Base-by-base conservation (phyloP, 1,139 yeast species). In the Yamadazyma taylorii region DNA sequence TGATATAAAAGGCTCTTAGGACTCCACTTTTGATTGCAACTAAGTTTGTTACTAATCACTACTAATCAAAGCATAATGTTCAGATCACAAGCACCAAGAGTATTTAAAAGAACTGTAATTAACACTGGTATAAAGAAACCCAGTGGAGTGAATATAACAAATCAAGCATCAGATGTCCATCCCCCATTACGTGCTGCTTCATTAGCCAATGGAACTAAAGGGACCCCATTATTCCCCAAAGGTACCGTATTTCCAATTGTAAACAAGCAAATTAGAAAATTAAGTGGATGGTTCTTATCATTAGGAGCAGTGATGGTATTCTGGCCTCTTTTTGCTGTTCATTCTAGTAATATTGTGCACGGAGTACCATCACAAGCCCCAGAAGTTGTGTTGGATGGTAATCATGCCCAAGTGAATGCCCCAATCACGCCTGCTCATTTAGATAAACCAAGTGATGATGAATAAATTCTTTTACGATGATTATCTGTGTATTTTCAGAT, bases 361-460 rank as follows among this genome's bases (percentile, higher is more conserved):
- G 37, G 43, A 3, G 56, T 50, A 24, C 54, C 55, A 3, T 41
- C 48, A 3, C 50, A 52, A 17, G 48, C 47, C 3, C 55, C 53
- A 13, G 47, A 42, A 37, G 39, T 50, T 7, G 35, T 37, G 10
- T 22, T 42, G 13, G 46, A 39, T 6, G 45, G 42, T 17, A 42
- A 41, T 3, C 24, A 34, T 14, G 46, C 54, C 6, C 39, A 33
- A n/a, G 59, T 53, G 9, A 36, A 36, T 32, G 48, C 50, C 34
- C 58, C 60, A 14, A 52, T 48, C 7, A 45, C 49, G 3, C 50
- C 46, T 23, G 54, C 45, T 5, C 53, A 46, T 24, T 36, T 43
- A 24, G 54, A 48, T 33, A 43, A 50, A 33, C 41, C 43, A 14
- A 31, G 16, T 2, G 53, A 45, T 1, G 56, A 49, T 23, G 55